Evolutionary conservation across 352 stramenopile species (phyloP).

Genomic region (Pythium phragmiticola): DNA sequence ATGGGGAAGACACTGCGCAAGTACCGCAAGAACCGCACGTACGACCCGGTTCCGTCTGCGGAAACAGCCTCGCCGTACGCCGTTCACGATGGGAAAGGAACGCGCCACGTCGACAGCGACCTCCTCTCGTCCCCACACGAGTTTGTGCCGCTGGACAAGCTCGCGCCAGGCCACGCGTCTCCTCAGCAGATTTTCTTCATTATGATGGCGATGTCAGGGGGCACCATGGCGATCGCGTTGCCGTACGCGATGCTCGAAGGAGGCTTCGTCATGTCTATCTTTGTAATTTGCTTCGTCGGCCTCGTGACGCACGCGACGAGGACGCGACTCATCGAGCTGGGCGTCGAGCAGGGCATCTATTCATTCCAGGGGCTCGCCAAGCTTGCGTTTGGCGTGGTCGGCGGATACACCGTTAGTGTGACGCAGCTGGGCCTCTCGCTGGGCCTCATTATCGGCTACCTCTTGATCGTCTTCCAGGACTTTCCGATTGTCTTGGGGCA

Average conservation of each 20-base stretch:
- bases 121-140: conserved; percentile 41
- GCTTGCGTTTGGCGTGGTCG: conserved; percentile 38
- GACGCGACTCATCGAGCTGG: conserved; percentile 42
- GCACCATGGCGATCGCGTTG: conserved; percentile 34
- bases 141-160: conserved; percentile 45
- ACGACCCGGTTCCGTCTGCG: conserved; percentile 27
- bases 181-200: conserved; percentile 33
- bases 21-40: conserved; percentile 36
- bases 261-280: conserved; percentile 43
- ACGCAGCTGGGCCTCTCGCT: conserved; percentile 38
- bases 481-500: conserved; percentile 39
- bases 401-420: conserved; percentile 29
- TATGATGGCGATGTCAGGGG: conserved; percentile 36
- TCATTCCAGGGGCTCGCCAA: conserved; percentile 50
- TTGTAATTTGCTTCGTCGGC: conserved; percentile 35
- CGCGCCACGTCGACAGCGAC: conserved; percentile 36
- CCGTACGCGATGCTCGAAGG: conserved; percentile 46
- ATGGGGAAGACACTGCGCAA: conserved; percentile 45
- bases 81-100: conserved; percentile 36
- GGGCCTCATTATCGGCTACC: conserved; percentile 41
- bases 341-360: conserved; percentile 50
- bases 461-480: conserved; percentile 45
- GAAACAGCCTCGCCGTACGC: conserved; percentile 34
- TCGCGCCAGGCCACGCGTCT: conserved; percentile 37
- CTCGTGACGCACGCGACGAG: conserved; percentile 31